Evolutionary conservation across 192 early-diverging fungal genomes (phyloP).

Genomic region (Thoreauomyces humboldtii): DNA sequence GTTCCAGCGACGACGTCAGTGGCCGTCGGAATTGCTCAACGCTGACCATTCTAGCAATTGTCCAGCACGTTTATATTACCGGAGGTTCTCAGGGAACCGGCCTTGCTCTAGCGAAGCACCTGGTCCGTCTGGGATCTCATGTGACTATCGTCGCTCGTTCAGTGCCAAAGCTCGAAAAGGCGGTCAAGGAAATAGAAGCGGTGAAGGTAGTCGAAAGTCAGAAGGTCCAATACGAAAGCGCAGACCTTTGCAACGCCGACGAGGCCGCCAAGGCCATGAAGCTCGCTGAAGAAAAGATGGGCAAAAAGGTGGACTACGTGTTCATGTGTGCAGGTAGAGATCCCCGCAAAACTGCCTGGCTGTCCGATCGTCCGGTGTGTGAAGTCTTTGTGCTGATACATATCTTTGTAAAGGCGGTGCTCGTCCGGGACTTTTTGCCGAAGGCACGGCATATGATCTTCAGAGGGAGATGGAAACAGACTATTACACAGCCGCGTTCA

Average conservation of each 20-base stretch:
- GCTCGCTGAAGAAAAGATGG: constrained; percentile 15
- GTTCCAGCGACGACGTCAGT: too few species aligned
- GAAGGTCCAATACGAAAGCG: constrained; percentile 15
- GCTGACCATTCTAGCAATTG: constrained; percentile 11
- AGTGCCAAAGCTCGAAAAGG: constrained; percentile 28
- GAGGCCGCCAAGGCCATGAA: not conserved
- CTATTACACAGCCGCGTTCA: constrained; percentile 40
- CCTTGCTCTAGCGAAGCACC: constrained; percentile 32
- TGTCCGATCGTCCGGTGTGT: constrained; percentile 32
- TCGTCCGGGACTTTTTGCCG: not conserved
- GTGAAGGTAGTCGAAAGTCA: constrained; percentile 3
- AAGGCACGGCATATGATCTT: constrained; percentile 6
- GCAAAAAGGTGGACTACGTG: constrained; percentile 25
- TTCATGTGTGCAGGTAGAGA: constrained; percentile 16
- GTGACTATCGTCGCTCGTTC: constrained; percentile 47
- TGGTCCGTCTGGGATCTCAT: constrained; percentile 38
- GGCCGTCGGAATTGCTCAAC: not conserved
- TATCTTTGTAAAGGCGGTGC: constrained; percentile 6
- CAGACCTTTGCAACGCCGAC: constrained; percentile 21
- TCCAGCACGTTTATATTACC: constrained; percentile 41
- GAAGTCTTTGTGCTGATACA: not conserved
- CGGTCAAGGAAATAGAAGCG: constrained; percentile 20
- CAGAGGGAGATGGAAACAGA: constrained; percentile 41
- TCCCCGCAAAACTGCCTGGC: constrained; percentile 22
- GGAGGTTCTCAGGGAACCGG: constrained; percentile 48